Base-by-base conservation (phyloP, 1,284 basidiomycete genomes). In the Austroboletus rostrupii region DNA sequence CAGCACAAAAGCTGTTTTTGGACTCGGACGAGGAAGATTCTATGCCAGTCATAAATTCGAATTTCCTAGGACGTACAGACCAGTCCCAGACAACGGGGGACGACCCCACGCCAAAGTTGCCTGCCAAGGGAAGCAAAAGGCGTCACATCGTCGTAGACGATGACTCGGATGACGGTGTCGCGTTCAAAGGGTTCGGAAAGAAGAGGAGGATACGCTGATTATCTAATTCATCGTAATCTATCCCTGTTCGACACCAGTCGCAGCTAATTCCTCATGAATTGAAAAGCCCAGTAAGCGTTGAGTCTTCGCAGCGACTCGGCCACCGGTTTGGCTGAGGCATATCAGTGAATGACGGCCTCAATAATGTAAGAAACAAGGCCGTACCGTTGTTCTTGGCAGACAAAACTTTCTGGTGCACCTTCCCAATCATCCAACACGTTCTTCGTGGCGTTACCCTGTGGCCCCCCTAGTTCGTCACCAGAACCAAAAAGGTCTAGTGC, bases 401-500 rank as follows among this genome's bases (percentile, higher is more conserved):
- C 92, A 71, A 96, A 97, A 56, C 86, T 90, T 67, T 95, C 92
- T 1, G 94, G 94, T 3, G 94, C 92, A 26, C 91, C 90, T 52
- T 90, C 86, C 92, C 93, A 97, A 65, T 95, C 91, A 47, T 94
- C 91, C 50, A 97, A 69, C 1, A 89, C 78, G 67, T 96, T 95
- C 65, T 87, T 91, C 46, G 83, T 79, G 48, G 62, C 72, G 46
- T 64, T 74, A 43, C 66, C 74, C 43, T 67, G 67, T 28, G 66
- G 64, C 40, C 71, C 73, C 45, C 81, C 79, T 39, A 26, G 23
- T 26, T 84, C 79, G 31, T 83, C 78, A 29, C 86, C 86, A 9
- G 72, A 68, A 0, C 93, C 93, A 61, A 97, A 97, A 55, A 97
- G 70, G 68, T 97, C 93, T 38, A 90, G 70, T 11, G 94, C 93